phyloP scores from a whole-genome alignment of 1,139 yeast species.

The Suhomyces maxii region DNA sequence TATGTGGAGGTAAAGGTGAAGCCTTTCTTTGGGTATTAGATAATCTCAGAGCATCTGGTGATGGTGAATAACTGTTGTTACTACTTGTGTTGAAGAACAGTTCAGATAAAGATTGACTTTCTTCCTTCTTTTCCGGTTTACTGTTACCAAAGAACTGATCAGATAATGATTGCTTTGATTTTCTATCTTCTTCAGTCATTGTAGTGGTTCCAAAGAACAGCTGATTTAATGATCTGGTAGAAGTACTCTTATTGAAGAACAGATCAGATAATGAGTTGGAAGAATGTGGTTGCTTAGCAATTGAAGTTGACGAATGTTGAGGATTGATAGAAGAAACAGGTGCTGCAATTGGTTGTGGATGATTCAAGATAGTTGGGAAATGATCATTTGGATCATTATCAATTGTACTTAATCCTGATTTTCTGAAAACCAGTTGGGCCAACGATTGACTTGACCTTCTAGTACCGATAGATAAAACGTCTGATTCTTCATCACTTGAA shows the following conservation, averaged over 20 bases:
- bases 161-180: constrained; percentile 39
- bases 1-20: constrained; percentile 47
- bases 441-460: constrained; percentile 46
- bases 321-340: constrained; percentile 35
- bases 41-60: constrained; percentile 15
- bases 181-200: constrained; percentile 31
- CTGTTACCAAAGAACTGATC: constrained; percentile 15
- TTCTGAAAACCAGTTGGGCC: constrained; percentile 46
- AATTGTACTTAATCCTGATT: constrained; percentile 23
- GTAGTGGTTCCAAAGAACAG: constrained; percentile 34
- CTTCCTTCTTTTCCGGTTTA: constrained; percentile 25
- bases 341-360: constrained; percentile 29
- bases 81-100: constrained; percentile 5
- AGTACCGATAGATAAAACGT: constrained; percentile 38
- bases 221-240: constrained; percentile 40
- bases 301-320: constrained; percentile 34
- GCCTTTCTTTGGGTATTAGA: constrained; percentile 36
- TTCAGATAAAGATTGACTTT: background rate
- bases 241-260: constrained; percentile 30
- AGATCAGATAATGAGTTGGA: constrained; percentile 39
- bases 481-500: constrained; percentile 22
- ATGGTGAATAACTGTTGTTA: constrained; percentile 2
- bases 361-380: constrained; percentile 21
- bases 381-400: constrained; percentile 13
- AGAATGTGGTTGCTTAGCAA: constrained; percentile 44